phyloP scores from a whole-genome alignment of 2,329 filamentous ascomycete genomes.

The Trichoderma hamatum region DNA sequence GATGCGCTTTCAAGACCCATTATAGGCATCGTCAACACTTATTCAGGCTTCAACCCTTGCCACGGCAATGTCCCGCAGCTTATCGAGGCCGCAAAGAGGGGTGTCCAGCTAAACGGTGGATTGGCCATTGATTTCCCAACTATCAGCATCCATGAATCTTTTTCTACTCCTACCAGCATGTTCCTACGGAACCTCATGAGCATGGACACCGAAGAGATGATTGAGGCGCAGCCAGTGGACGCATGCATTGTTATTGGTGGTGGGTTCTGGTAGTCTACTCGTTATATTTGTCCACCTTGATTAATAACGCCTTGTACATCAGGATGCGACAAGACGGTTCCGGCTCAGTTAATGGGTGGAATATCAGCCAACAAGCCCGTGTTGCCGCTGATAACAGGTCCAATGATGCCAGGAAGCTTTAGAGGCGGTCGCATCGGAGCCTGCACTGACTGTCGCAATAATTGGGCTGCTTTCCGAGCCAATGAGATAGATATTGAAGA shows the following conservation, averaged over 20 bases:
- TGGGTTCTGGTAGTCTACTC: constrained; percentile 33
- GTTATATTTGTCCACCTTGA: neutral
- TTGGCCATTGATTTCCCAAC: constrained; percentile 74
- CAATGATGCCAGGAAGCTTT: constrained; percentile 75
- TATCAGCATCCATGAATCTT: constrained; percentile 71
- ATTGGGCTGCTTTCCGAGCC: constrained; percentile 71
- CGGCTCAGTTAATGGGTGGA: constrained; percentile 74
- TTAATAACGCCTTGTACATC: neutral
- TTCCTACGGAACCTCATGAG: constrained; percentile 74
- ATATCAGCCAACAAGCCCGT: constrained; percentile 75
- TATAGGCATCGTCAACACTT: constrained; percentile 75
- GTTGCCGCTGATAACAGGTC: constrained; percentile 69
- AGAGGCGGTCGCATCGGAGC: constrained; percentile 67
- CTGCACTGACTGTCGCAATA: constrained; percentile 74
- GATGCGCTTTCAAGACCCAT: constrained; percentile 71
- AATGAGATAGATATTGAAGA: constrained; percentile 71
- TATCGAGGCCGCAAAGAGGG: constrained; percentile 70
- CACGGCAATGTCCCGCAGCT: constrained; percentile 73
- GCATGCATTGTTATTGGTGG: constrained; percentile 69
- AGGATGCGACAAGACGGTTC: constrained; percentile 76
- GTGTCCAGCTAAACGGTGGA: constrained; percentile 67
- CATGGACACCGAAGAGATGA: constrained; percentile 82
- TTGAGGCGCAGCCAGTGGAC: constrained; percentile 70
- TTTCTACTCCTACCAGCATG: constrained; percentile 74
- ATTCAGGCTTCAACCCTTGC: constrained; percentile 73